These are phyloP conservation scores for Komagataella ulmi DNA, from an alignment of 805 yeast species.

Conservation along the genomic window DNA sequence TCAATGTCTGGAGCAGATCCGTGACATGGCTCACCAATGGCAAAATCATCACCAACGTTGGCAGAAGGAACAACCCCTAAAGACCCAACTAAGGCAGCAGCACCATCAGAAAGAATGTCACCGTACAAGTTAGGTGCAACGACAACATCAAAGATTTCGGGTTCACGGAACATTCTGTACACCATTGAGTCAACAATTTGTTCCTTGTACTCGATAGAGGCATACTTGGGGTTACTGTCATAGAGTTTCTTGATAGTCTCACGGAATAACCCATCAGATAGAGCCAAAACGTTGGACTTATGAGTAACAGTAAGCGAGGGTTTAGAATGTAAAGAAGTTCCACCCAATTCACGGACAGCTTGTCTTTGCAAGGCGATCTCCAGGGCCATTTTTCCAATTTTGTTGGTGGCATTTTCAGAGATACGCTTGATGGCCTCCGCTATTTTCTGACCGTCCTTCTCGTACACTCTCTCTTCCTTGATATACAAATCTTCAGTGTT, in stretches of 20 bases:
- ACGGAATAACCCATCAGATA: conserved; percentile 91
- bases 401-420: conserved; percentile 72
- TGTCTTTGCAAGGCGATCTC: conserved; percentile 91
- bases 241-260: conserved; percentile 63
- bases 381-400: conserved; percentile 82
- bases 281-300: conserved; percentile 88
- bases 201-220: conserved; percentile 62
- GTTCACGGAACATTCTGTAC: conserved; percentile 97
- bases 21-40: conserved; percentile 98
- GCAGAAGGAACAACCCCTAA: conserved; percentile 97
- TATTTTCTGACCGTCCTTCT: conserved; percentile 72
- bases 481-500: conserved; percentile 96
- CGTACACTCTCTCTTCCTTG: conserved; percentile 77
- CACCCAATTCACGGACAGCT: conserved; percentile 53
- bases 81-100: conserved; percentile 96
- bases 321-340: conserved; percentile 32
- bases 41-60: conserved; percentile 91
- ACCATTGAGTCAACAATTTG: conserved; percentile 99
- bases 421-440: conserved; percentile 98
- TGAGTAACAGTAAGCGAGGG: conserved; percentile 87
- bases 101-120: conserved; percentile 94
- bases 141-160: conserved; percentile 91
- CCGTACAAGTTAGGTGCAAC: conserved; percentile 99
- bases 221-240: conserved; percentile 45
- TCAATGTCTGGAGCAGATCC: conserved; percentile 99